Conservation (phyloP, 371 early-diverging fungal genomes). For the Batkoa obscura region DNA sequence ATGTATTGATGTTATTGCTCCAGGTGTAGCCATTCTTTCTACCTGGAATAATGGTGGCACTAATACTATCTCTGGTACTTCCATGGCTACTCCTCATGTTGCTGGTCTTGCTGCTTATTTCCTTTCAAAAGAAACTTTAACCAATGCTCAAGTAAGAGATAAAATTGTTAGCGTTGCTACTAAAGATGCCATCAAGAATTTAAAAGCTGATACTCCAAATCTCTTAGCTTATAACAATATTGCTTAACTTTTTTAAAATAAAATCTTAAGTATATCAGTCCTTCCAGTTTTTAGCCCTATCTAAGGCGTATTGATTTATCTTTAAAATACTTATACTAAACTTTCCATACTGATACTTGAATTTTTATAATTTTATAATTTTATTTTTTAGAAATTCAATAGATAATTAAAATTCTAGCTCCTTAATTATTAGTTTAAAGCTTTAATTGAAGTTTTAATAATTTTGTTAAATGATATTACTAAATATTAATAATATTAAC, state of each 20-base stretch:
- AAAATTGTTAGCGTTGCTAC: slow-evolving; percentile 44
- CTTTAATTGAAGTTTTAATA: too few species aligned
- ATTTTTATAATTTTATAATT: too few species aligned
- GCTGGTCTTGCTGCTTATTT: slow-evolving; percentile 88
- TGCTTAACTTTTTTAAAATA: background rate
- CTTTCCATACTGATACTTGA: too few species aligned
- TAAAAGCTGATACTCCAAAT: slow-evolving; percentile 56
- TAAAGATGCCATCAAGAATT: slow-evolving; percentile 33
- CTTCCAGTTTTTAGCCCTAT: too few species aligned
- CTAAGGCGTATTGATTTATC: too few species aligned
- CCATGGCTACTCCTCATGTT: slow-evolving; percentile 99
- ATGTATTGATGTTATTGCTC: slow-evolving; percentile 91
- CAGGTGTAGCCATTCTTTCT: slow-evolving; percentile 81
- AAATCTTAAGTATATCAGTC: too few species aligned
- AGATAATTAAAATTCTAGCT: too few species aligned
- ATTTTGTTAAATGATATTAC: too few species aligned
- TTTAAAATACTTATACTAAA: too few species aligned
- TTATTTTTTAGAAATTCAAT: too few species aligned
- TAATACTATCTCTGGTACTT: slow-evolving; percentile 93
- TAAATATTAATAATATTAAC: too few species aligned
- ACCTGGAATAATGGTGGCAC: slow-evolving; percentile 61
- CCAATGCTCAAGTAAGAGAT: slow-evolving; percentile 40
- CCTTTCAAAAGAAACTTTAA: slow-evolving; percentile 26
- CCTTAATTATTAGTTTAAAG: too few species aligned
- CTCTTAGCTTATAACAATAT: slow-evolving; percentile 39